These are phyloP conservation scores for Tilletia caries DNA, from an alignment of 1,284 basidiomycete species.

Conservation along the genomic window DNA sequence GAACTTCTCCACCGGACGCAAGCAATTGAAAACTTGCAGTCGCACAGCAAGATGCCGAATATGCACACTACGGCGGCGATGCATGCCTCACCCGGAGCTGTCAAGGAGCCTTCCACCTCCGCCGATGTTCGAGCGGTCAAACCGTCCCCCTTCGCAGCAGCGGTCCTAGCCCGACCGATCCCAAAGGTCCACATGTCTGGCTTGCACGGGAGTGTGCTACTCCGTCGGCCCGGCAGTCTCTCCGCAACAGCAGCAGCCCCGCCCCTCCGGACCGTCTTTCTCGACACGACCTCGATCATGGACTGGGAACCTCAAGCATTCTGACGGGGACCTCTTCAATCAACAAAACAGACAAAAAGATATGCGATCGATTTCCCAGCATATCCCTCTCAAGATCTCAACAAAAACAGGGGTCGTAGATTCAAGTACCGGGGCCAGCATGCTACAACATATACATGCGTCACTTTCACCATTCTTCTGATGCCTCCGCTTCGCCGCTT, in stretches of 20 bases:
- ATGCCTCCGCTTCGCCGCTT: neutral
- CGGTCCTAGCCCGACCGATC: neutral
- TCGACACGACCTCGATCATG: neutral
- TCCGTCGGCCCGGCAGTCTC: neutral
- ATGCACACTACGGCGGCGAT: neutral
- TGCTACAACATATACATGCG: too few relatives aligned
- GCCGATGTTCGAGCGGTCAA: too few relatives aligned
- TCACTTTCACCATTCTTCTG: neutral
- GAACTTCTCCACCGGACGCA: neutral
- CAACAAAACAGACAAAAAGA: too few relatives aligned
- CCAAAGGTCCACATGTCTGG: neutral
- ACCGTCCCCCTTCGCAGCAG: neutral
- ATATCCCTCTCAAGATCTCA: neutral
- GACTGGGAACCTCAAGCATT: conserved; percentile 8
- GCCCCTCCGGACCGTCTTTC: conserved; percentile 1
- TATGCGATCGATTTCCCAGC: neutral
- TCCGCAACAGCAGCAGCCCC: neutral
- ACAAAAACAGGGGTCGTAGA: neutral
- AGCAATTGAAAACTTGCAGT: neutral
- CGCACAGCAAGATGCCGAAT: neutral
- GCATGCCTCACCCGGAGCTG: neutral
- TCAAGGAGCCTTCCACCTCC: too few relatives aligned
- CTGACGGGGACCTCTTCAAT: neutral
- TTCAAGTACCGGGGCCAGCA: too few relatives aligned
- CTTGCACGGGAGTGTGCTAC: neutral